Base-by-base conservation (phyloP, 352 stramenopile species). In the Aphanomyces cochlioides region DNA sequence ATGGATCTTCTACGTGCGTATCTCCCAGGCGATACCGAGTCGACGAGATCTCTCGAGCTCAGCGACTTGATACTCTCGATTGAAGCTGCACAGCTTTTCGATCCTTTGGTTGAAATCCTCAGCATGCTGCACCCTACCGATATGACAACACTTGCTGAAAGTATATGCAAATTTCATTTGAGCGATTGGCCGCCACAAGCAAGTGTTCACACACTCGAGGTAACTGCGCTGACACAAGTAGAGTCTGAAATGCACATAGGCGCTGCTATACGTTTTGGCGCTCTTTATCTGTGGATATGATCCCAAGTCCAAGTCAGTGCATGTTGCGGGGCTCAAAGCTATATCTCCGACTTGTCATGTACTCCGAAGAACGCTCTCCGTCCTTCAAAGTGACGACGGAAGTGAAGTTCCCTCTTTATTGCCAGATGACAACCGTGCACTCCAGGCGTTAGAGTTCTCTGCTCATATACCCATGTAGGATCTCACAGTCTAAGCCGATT, bases 1-100 rank as follows among this genome's bases (percentile, higher is more conserved):
- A 8, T 58, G 50, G 36, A 17, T 28, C 21, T 58, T 12, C 50
- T 58, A 7, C 50, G 50, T 12, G 50, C 50, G 17, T 36, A 58
- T 58, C 50, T 58, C 15, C 50, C 50, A 12, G 50, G 50, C 8
- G 50, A 58, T 36, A 36, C 7, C 7, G 7, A 17, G 1, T 58
- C 50, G 50, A 12, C 36, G 50, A 12, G 17, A 7, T 12, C 15
- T 12, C 50, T 58, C 50, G 10, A 7, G 15, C 15, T 58, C 15
- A 12, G 7, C 50, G 50, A 58, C 50, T 58, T 58, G 50, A 28
- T 58, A 2, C 50, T 58, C 15, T 58, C 50, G 15, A 58, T 58
- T 36, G 50, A 58, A 58, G 50, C 50, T 8, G 50, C 50, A 8
- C 17, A 58, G 7, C 21, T 58, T 12, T 28, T 37, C 15, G 7